Evolutionary conservation across 805 yeast genomes (phyloP).

Genomic region (Lipomyces japonicus): DNA sequence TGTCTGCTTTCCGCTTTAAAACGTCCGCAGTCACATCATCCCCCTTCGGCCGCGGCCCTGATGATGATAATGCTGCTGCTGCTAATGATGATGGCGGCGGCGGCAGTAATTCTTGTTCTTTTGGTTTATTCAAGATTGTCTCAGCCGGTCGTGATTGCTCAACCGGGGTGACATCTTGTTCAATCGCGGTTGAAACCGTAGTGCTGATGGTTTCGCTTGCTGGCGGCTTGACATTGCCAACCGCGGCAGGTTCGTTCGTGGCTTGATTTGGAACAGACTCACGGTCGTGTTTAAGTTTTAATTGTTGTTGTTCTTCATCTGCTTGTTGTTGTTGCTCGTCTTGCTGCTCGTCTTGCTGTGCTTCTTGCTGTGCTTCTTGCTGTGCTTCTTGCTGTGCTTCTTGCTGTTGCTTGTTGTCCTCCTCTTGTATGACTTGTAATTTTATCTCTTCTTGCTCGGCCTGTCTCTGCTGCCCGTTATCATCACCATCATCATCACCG

Average conservation of each 20-base stretch:
- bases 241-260: not conserved
- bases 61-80: too few relatives aligned
- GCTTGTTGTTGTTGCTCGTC: not conserved
- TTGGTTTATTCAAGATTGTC: too few relatives aligned
- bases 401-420: not conserved
- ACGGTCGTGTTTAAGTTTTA: not conserved
- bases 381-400: not conserved
- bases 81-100: too few relatives aligned
- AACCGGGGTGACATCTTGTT: too few relatives aligned
- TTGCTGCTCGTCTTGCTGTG: not conserved
- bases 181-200: too few relatives aligned
- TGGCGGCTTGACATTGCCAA: not conserved
- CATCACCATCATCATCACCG: not conserved
- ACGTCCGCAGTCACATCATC: not conserved
- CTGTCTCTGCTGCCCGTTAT: not conserved
- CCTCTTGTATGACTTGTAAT: not conserved
- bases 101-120: too few relatives aligned
- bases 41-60: too few relatives aligned
- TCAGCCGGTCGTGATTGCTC: too few relatives aligned
- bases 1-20: slow-evolving; percentile 1
- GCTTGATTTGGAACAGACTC: not conserved
- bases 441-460: not conserved
- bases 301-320: not conserved
- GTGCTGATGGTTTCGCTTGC: too few relatives aligned
- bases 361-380: not conserved